Evolutionary conservation across 2,329 filamentous ascomycete genomes (phyloP).

Genomic region (Aspergillus quadrilineatus): DNA sequence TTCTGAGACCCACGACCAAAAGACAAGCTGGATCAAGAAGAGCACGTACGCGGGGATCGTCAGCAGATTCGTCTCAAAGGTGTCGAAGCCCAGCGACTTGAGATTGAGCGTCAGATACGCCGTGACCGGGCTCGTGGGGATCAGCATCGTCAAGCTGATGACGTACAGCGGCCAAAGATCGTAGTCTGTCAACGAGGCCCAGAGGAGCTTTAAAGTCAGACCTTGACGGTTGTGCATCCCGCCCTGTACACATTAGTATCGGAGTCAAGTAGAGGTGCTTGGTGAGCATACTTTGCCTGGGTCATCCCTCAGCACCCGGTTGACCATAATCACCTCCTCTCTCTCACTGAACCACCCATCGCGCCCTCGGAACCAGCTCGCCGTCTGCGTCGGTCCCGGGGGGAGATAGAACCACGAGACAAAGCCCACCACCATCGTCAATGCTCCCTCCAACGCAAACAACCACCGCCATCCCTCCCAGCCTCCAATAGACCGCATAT

Average conservation of each 20-base stretch:
- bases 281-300: conserved; percentile 26
- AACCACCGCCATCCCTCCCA: conserved; percentile 46
- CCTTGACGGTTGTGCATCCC: conserved; percentile 62
- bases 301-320: conserved; percentile 58
- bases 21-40: conserved; percentile 59
- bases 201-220: conserved; percentile 49
- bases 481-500: conserved; percentile 39
- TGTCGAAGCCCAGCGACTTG: conserved; percentile 56
- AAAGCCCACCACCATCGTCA: conserved; percentile 57
- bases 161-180: conserved; percentile 59
- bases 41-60: conserved; percentile 57
- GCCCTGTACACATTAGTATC: conserved; percentile 43
- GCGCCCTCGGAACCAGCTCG: conserved; percentile 55
- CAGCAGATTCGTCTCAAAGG: conserved; percentile 62
- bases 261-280: not conserved
- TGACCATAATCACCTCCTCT: conserved; percentile 71
- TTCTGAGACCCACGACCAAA: conserved; percentile 54
- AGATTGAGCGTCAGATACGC: conserved; percentile 32
- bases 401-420: conserved; percentile 61
- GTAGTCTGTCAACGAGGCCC: conserved; percentile 53
- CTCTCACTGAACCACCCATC: conserved; percentile 67
- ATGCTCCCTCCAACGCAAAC: conserved; percentile 43
- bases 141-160: conserved; percentile 46
- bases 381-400: conserved; percentile 64
- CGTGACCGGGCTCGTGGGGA: conserved; percentile 42